Evolutionary conservation across 106 monocot genomes (phyloP).

Genomic region (Dioscorea dumetorum): DNA sequence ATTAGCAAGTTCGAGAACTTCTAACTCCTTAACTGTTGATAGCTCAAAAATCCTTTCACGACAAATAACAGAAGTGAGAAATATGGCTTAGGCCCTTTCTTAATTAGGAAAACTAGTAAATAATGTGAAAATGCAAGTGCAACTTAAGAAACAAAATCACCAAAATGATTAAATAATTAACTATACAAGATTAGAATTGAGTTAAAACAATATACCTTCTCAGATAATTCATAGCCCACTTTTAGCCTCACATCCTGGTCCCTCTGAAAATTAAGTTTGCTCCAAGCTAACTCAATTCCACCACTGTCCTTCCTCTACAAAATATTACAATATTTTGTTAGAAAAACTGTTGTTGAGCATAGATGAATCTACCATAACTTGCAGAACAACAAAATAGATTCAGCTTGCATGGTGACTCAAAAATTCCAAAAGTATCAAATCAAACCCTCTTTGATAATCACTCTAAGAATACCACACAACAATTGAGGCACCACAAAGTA

Average conservation of each 20-base stretch:
- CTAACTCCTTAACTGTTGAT: not conserved
- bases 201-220: slow-evolving; percentile 42
- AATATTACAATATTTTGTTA: not conserved
- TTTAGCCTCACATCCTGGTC: slow-evolving; percentile 93
- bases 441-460: not conserved
- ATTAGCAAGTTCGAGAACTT: too few species aligned
- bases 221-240: slow-evolving; percentile 64
- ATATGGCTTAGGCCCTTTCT: not conserved
- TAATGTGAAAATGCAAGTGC: not conserved
- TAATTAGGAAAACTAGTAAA: not conserved
- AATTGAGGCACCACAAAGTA: too few species aligned
- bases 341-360: not conserved
- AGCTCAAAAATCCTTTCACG: not conserved
- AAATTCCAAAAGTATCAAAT: not conserved
- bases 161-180: not conserved
- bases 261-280: slow-evolving; percentile 74
- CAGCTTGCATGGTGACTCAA: not conserved
- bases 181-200: not conserved
- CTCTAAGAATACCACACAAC: not conserved
- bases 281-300: slow-evolving; percentile 70
- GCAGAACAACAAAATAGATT: not conserved
- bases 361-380: not conserved
- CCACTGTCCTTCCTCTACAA: slow-evolving; percentile 36
- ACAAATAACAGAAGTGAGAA: not conserved
- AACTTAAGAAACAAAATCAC: not conserved